Percentiles rank a stretch among this genome's conserved stretches.
Evolutionary conservation across 2,329 filamentous ascomycete genomes (phyloP).

Genomic region (Pezicula radicicola): DNA sequence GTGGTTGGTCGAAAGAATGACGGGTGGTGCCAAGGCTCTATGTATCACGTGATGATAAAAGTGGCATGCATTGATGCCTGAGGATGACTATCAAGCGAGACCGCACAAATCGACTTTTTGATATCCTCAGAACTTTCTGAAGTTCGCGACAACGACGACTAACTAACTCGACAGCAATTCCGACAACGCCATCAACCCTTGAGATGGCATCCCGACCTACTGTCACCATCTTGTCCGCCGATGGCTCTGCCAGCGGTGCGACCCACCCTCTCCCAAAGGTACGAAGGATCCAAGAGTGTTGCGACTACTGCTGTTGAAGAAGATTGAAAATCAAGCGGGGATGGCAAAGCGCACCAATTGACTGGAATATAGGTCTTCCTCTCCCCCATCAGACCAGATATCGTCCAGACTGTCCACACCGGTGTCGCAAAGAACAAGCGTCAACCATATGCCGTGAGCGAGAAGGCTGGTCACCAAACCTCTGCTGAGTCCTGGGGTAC

Average conservation of each 20-base stretch:
- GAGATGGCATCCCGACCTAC: constrained; percentile 92
- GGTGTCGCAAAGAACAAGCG: constrained; percentile 99
- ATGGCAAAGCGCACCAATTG: constrained; percentile 7
- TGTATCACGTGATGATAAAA: too few species aligned
- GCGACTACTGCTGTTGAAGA: neutral
- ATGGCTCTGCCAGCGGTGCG: constrained; percentile 87
- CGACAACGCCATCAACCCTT: constrained; percentile 26
- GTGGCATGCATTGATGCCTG: neutral
- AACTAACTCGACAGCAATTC: constrained; percentile 17
- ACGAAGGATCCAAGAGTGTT: constrained; percentile 12
- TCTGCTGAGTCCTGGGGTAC: constrained; percentile 99
- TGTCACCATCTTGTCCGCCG: constrained; percentile 94
- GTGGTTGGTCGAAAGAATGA: too few species aligned
- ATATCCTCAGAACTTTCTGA: neutral
- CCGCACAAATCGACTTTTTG: neutral
- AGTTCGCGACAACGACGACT: constrained; percentile 15
- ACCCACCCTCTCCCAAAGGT: constrained; percentile 84
- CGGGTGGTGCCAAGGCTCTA: too few species aligned
- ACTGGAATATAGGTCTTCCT: constrained; percentile 68
- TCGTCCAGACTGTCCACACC: constrained; percentile 94
- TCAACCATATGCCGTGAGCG: constrained; percentile 98
- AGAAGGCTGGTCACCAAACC: constrained; percentile 99
- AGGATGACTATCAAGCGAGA: neutral
- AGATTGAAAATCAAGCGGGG: neutral
- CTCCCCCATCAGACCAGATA: constrained; percentile 96